Evolutionary conservation across 1,284 basidiomycete species (phyloP), one percentile per base, ranked within the genome.

Genomic region (Ustilago curta): DNA sequence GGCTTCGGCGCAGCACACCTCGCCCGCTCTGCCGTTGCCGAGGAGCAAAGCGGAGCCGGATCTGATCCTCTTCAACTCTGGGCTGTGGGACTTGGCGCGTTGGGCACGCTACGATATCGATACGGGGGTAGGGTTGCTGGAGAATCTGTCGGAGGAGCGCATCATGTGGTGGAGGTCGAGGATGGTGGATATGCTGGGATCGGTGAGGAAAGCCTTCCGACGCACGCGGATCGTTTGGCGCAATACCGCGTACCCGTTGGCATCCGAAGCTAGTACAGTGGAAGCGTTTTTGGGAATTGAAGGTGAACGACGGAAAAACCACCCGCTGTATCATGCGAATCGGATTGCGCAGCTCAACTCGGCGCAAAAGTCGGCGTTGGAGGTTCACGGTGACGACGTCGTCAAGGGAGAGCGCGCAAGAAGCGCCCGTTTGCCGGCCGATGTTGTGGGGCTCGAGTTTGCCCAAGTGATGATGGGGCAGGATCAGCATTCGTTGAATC

Each of bases 41-140:
- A 76, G 83, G 8, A 63, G 70, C 1, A 63, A 67, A 0, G 52
- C 61, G 1, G 82, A 82, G 3, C 85, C 85, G 8, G 86, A 86
- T 63, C 74, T 85, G 44, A 77, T 85, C 69, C 70, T 86, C 43
- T 78, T 86, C 58, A 77, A 83, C 29, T 83, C 81, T 8, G 83
- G 84, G 8, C 65, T 83, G 39, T 86, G 84, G 83, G 86, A 86
- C 56, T 69, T 86, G 42, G 86, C 85, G 0, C 69, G 79, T 18
- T 86, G 83, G 80, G 85, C 86, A 5, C 71, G 79, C 50, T 74
- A 85, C 59, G 86, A 86, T 54, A 68, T 80, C 14, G 76, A 70
- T 5, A 78, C 67, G 6, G 66, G 74, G 23, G 59, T 69, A 9
- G 75, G 73, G 18, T 68, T 84, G 35, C 58, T 75, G 18, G 70